Conservation (phyloP, 148 eudicot species). For the Chenopodium berlandieri region DNA sequence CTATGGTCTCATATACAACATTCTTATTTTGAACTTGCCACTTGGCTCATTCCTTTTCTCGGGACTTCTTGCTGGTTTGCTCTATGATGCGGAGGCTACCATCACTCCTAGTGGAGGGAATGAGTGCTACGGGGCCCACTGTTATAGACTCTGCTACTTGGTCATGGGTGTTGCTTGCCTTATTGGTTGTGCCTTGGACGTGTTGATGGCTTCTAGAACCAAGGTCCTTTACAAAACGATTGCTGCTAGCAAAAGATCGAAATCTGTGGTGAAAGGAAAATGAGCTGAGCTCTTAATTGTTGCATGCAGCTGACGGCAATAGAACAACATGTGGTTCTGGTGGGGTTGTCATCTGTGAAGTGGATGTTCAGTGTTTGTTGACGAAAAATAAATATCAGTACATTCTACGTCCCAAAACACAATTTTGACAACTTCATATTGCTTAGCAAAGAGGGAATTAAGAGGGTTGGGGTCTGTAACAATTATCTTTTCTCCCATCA, state of each 20-base stretch:
- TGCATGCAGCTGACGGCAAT: not conserved
- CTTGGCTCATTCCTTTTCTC: slow-evolving; percentile 96
- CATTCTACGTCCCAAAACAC: not conserved
- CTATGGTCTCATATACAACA: slow-evolving; percentile 88
- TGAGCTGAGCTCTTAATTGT: not conserved
- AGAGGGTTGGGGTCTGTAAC: not conserved
- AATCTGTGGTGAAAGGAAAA: slow-evolving; percentile 14
- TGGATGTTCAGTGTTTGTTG: not conserved
- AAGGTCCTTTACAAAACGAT: slow-evolving; percentile 55
- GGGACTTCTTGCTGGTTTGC: slow-evolving; percentile 79
- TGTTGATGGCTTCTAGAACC: slow-evolving; percentile 51
- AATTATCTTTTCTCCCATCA: not conserved
- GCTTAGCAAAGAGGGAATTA: not conserved
- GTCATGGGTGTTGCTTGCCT: slow-evolving; percentile 71
- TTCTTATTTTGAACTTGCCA: slow-evolving; percentile 80
- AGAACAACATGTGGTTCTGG: not conserved
- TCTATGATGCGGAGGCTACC: slow-evolving; percentile 82
- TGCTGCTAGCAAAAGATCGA: slow-evolving; percentile 39
- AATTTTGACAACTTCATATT: slow-evolving; percentile 6
- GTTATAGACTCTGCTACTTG: slow-evolving; percentile 69
- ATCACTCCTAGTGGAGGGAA: slow-evolving; percentile 68
- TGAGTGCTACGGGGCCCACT: slow-evolving; percentile 73
- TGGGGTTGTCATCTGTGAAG: not conserved
- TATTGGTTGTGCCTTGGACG: slow-evolving; percentile 62
- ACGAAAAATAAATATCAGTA: not conserved